Conservation (phyloP, 106 monocot species). For the Platanthera zijinensis region DNA sequence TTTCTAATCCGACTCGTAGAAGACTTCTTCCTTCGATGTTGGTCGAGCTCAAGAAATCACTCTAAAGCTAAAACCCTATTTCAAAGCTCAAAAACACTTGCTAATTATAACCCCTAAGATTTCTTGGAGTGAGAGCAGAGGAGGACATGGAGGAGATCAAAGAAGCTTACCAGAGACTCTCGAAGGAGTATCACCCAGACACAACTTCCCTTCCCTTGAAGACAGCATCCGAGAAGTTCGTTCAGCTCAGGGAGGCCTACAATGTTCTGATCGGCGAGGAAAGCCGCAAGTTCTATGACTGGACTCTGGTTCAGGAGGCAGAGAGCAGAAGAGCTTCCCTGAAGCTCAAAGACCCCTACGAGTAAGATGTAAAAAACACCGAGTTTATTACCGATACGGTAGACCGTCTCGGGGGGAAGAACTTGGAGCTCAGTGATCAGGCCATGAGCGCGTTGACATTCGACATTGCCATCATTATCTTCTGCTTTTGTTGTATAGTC, state of each 20-base stretch:
- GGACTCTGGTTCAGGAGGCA: slow-evolving; percentile 79
- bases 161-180: slow-evolving; percentile 64
- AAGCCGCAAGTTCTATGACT: slow-evolving; percentile 71
- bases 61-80: not conserved
- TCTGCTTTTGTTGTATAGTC: slow-evolving; percentile 49
- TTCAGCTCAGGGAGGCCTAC: slow-evolving; percentile 83
- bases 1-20: too few species aligned
- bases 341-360: slow-evolving; percentile 56
- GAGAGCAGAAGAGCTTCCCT: slow-evolving; percentile 47
- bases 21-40: not conserved
- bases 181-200: slow-evolving; percentile 92
- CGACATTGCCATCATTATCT: slow-evolving; percentile 58
- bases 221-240: slow-evolving; percentile 70
- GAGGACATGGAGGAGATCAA: slow-evolving; percentile 81
- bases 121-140: slow-evolving; percentile 45
- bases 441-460: slow-evolving; percentile 63
- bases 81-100: not conserved
- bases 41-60: not conserved
- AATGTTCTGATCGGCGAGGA: slow-evolving; percentile 69
- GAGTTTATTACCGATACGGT: slow-evolving; percentile 69
- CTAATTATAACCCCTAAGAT: slow-evolving; percentile 21
- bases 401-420: slow-evolving; percentile 74
- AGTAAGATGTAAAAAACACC: slow-evolving; percentile 45
- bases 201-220: slow-evolving; percentile 75
- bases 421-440: slow-evolving; percentile 85